phyloP scores from a whole-genome alignment of 768 basidiomycete species.

The Rhizopogon vinicolor region DNA sequence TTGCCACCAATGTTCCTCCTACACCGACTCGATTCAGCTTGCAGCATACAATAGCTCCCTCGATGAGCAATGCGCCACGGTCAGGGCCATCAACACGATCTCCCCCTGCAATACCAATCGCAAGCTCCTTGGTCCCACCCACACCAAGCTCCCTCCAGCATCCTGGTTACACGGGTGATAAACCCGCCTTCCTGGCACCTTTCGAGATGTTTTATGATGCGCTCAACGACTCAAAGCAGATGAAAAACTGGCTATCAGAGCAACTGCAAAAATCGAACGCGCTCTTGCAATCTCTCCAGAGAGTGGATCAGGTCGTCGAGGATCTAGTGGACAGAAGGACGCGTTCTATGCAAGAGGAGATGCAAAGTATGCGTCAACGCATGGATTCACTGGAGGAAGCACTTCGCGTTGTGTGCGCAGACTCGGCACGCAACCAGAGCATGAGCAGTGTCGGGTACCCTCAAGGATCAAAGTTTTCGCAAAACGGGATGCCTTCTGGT shows the following conservation, averaged over 20 bases:
- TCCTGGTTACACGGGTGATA: constrained; percentile 57
- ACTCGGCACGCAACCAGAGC: constrained; percentile 14
- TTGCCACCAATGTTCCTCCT: constrained; percentile 61
- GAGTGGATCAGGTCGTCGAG: constrained; percentile 55
- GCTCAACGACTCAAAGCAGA: constrained; percentile 71
- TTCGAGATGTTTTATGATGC: constrained; percentile 86
- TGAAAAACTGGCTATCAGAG: constrained; percentile 72
- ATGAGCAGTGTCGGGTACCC: constrained; percentile 11
- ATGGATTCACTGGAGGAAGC: constrained; percentile 66
- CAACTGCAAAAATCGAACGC: constrained; percentile 63
- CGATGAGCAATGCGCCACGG: constrained; percentile 22
- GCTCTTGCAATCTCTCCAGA: constrained; percentile 50
- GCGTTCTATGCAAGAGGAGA: constrained; percentile 55
- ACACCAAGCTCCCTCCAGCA: constrained; percentile 65
- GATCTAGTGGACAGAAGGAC: constrained; percentile 58
- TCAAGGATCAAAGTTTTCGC: constrained; percentile 22
- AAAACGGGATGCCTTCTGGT: constrained; percentile 32
- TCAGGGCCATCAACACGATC: constrained; percentile 35
- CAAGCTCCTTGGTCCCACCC: constrained; percentile 59
- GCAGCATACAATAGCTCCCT: constrained; percentile 23
- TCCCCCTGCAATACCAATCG: constrained; percentile 66
- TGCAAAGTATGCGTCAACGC: constrained; percentile 51
- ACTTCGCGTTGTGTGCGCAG: constrained; percentile 25
- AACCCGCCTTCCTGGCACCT: constrained; percentile 74
- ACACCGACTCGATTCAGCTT: constrained; percentile 63